These are phyloP conservation scores for Mycena epipterygia DNA, from an alignment of 768 basidiomycete genomes.

Conservation along the genomic window DNA sequence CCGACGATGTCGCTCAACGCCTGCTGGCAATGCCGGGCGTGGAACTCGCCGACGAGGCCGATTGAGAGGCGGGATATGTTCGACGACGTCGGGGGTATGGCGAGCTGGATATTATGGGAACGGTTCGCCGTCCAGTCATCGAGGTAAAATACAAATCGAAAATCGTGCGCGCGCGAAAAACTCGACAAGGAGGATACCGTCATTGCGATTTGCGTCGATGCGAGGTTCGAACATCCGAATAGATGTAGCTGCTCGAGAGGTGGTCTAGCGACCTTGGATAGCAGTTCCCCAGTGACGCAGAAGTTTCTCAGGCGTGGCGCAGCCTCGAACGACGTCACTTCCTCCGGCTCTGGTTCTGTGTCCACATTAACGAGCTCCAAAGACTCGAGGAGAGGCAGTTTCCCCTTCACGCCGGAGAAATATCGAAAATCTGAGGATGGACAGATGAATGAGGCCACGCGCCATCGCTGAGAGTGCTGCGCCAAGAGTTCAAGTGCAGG, in stretches of 20 bases:
- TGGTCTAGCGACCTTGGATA: no score
- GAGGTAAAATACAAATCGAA: not conserved
- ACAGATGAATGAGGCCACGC: not conserved
- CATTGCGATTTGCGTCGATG: no score
- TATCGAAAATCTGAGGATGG: not conserved
- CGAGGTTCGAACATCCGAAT: no score
- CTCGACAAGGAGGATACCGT: no score
- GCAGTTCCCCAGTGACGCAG: no score
- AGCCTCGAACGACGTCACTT: not conserved
- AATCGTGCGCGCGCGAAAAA: not conserved
- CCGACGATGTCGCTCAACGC: not conserved
- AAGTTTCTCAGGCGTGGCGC: no score
- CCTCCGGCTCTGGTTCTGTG: not conserved
- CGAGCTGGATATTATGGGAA: not conserved
- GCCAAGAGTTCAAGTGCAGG: not conserved
- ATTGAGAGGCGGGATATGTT: not conserved
- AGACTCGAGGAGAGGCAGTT: not conserved
- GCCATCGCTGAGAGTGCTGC: conserved; percentile 2
- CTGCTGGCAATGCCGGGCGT: no score
- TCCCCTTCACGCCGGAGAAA: not conserved
- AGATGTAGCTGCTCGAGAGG: no score
- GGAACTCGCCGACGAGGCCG: not conserved
- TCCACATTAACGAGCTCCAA: not conserved
- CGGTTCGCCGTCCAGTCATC: not conserved
- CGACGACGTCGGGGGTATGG: not conserved